These are phyloP conservation scores for Tulasnella sp. DNA, from an alignment of 768 basidiomycete species.

Conservation along the genomic window DNA sequence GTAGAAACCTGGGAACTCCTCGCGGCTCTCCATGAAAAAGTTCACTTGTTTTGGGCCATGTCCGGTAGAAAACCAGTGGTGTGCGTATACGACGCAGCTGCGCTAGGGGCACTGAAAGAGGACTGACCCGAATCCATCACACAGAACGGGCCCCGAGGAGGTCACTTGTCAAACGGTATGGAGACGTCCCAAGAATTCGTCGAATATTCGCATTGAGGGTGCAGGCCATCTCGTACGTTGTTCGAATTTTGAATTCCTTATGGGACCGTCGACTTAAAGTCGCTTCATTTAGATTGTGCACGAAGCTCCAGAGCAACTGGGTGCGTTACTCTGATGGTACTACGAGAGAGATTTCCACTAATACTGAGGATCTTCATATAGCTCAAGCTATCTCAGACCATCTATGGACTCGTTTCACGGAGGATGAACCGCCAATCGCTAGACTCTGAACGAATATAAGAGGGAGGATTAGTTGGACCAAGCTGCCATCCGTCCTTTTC, in stretches of 20 bases:
- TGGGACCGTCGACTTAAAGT: not conserved
- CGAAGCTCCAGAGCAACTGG: not conserved
- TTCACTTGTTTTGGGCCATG: constrained; percentile 55
- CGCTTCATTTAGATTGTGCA: not conserved
- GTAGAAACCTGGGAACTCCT: constrained; percentile 44
- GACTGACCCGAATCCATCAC: not conserved
- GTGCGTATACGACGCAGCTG: constrained; percentile 35
- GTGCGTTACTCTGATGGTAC: not conserved
- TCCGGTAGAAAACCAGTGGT: constrained; percentile 45
- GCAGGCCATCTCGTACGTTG: constrained; percentile 39
- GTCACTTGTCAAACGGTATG: constrained; percentile 36
- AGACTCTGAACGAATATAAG: not conserved
- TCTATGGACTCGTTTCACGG: not conserved
- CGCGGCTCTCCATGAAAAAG: constrained; percentile 45
- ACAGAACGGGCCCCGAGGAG: constrained; percentile 28
- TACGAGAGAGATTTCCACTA: not conserved
- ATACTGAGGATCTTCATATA: not conserved
- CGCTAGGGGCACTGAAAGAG: not conserved
- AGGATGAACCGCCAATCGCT: not conserved
- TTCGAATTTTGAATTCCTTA: not conserved
- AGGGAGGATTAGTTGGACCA: not conserved
- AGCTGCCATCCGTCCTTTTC: too few relatives aligned
- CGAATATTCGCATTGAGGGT: constrained; percentile 37
- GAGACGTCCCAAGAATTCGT: constrained; percentile 40
- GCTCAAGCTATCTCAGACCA: not conserved